A percentile compares a stretch with the other conserved stretches of the same genome.
Conservation (phyloP, 2,329 filamentous ascomycete species). For the Ophiostoma sp. region DNA sequence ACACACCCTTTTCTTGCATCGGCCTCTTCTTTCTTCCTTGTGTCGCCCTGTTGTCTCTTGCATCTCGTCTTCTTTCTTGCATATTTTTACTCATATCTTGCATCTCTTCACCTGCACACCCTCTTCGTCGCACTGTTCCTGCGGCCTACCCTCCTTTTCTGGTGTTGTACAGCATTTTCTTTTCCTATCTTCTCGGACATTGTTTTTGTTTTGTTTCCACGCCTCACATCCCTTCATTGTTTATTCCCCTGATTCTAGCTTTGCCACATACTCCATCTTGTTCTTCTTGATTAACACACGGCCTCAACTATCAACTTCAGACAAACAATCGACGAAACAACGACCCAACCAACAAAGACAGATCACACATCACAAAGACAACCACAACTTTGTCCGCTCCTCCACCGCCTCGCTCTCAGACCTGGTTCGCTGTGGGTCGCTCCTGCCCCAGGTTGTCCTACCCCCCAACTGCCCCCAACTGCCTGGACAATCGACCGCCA, state of each 20-base stretch:
- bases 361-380: neutral
- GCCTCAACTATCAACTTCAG: neutral
- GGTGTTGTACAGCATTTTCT: neutral
- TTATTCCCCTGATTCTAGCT: neutral
- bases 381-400: neutral
- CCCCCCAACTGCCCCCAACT: constrained; percentile 8
- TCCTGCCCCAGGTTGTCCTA: neutral
- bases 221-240: neutral
- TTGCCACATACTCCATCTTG: neutral
- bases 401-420: constrained; percentile 8
- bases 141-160: neutral
- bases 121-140: neutral
- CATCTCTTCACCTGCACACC: constrained; percentile 1
- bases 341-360: neutral
- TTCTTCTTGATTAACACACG: constrained; percentile 8
- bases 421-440: neutral
- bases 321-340: neutral
- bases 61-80: constrained; percentile 1
- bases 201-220: constrained; percentile 12
- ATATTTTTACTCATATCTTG: neutral
- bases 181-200: neutral
- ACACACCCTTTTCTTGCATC: constrained; percentile 14
- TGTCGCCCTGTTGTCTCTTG: neutral
- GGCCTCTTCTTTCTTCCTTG: neutral
- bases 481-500: neutral